phyloP scores from a whole-genome alignment of 257 asterid species.

The Cinchona pubescens region DNA sequence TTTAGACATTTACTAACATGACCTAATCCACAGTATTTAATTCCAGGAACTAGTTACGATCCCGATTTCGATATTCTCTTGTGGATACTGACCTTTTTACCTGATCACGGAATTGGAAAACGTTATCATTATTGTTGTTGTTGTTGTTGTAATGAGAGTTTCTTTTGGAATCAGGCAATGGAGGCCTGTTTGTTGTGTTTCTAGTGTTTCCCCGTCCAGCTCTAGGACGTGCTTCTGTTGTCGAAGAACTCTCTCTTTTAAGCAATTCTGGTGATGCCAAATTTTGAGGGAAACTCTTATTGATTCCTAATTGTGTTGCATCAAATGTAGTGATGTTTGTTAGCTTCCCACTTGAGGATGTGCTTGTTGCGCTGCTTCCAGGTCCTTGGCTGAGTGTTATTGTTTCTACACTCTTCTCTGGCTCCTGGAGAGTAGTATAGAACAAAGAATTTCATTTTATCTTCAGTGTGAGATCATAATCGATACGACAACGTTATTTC shows the following conservation, averaged over 20 bases:
- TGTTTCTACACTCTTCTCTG: constrained; percentile 34
- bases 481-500: background rate
- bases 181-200: constrained; percentile 43
- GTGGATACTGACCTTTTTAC: constrained; percentile 57
- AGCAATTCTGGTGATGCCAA: constrained; percentile 21
- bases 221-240: constrained; percentile 37
- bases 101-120: constrained; percentile 28
- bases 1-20: background rate
- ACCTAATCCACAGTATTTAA: constrained; percentile 36
- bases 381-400: constrained; percentile 43
- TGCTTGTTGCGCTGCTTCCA: constrained; percentile 58
- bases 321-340: constrained; percentile 1
- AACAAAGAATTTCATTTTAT: background rate
- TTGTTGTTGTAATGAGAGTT: constrained; percentile 11
- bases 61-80: constrained; percentile 39
- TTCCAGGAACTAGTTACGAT: constrained; percentile 32
- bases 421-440: constrained; percentile 30
- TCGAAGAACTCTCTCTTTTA: constrained; percentile 23
- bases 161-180: constrained; percentile 35
- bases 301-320: constrained; percentile 15
- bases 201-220: too few relatives aligned
- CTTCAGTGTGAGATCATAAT: background rate
- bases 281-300: constrained; percentile 13
- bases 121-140: constrained; percentile 21
- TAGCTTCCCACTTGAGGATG: constrained; percentile 48